These are phyloP conservation scores for Botrytis squamosa DNA, from an alignment of 2,329 filamentous ascomycete genomes.

Conservation along the genomic window DNA sequence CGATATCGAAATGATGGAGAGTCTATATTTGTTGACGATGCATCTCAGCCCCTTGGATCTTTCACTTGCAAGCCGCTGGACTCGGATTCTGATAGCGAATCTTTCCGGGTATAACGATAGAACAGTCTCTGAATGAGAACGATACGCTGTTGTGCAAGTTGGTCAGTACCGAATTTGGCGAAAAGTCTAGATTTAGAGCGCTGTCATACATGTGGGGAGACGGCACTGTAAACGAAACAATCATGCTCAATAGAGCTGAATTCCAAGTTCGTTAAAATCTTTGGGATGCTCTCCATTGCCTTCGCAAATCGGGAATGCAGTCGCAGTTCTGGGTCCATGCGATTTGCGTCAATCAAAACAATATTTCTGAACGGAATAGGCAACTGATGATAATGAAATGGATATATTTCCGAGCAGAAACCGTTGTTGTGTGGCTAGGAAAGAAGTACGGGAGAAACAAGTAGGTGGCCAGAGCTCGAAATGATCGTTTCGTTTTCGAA, in stretches of 20 bases:
- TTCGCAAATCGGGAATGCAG: neutral
- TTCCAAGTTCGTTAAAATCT: conserved; percentile 13
- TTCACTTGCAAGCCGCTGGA: neutral
- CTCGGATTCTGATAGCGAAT: neutral
- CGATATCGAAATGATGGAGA: neutral
- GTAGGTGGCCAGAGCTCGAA: too few relatives aligned
- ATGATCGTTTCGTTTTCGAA: too few relatives aligned
- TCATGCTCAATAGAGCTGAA: conserved; percentile 24
- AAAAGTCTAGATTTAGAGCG: conserved; percentile 29
- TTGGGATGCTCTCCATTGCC: neutral
- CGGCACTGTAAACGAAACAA: conserved; percentile 19
- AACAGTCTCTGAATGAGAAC: neutral
- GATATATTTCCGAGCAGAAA: conserved; percentile 12
- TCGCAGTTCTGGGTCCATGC: conserved; percentile 21
- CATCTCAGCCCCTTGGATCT: neutral
- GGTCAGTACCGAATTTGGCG: conserved; percentile 20
- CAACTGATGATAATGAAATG: conserved; percentile 16
- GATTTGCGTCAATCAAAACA: conserved; percentile 20
- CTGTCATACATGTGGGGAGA: conserved; percentile 35
- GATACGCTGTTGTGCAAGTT: neutral
- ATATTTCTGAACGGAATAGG: conserved; percentile 15
- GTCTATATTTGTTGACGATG: neutral
- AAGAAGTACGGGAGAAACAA: neutral
- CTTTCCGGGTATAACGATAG: neutral
- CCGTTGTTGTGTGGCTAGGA: conserved; percentile 16